These are phyloP conservation scores for Penicillium sp. DNA, from an alignment of 2,329 filamentous ascomycete species.

Conservation along the genomic window DNA sequence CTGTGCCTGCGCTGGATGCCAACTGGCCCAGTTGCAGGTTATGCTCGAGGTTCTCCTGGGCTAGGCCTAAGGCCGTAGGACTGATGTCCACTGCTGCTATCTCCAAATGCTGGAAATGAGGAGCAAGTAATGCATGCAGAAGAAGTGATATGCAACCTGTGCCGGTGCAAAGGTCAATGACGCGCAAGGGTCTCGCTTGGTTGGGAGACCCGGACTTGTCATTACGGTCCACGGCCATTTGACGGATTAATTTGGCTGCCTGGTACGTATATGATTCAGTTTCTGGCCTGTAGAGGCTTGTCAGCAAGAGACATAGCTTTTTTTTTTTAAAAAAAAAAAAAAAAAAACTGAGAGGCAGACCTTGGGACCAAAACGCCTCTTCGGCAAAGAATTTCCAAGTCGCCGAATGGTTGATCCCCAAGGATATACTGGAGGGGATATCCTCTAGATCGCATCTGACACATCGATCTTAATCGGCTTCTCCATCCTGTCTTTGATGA, in stretches of 20 bases:
- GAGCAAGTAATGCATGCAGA: constrained; percentile 60
- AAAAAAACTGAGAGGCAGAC: constrained; percentile 18
- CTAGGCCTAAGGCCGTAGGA: constrained; percentile 60
- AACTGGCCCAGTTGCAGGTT: constrained; percentile 44
- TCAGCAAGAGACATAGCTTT: background rate
- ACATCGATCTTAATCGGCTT: constrained; percentile 37
- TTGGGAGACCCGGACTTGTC: background rate
- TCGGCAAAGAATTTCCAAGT: constrained; percentile 72
- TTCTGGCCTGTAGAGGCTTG: constrained; percentile 50
- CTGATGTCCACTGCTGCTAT: constrained; percentile 76
- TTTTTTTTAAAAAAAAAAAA: no score
- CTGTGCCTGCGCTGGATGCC: constrained; percentile 23
- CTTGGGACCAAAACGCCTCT: constrained; percentile 83
- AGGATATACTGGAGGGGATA: constrained; percentile 86
- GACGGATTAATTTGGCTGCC: constrained; percentile 49
- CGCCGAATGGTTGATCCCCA: constrained; percentile 82
- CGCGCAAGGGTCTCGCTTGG: constrained; percentile 45
- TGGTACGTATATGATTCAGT: constrained; percentile 66
- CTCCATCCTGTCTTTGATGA: constrained; percentile 24
- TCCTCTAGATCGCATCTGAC: constrained; percentile 52
- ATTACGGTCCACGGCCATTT: constrained; percentile 6
- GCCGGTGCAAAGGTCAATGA: constrained; percentile 87
- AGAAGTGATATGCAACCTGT: constrained; percentile 85
- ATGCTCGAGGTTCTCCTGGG: constrained; percentile 59
- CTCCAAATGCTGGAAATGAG: constrained; percentile 42